Percentiles rank a stretch among this genome's conserved stretches.
These are phyloP conservation scores for Hymenoscyphus salicellus DNA, from an alignment of 2,329 filamentous ascomycete genomes.

Conservation along the genomic window DNA sequence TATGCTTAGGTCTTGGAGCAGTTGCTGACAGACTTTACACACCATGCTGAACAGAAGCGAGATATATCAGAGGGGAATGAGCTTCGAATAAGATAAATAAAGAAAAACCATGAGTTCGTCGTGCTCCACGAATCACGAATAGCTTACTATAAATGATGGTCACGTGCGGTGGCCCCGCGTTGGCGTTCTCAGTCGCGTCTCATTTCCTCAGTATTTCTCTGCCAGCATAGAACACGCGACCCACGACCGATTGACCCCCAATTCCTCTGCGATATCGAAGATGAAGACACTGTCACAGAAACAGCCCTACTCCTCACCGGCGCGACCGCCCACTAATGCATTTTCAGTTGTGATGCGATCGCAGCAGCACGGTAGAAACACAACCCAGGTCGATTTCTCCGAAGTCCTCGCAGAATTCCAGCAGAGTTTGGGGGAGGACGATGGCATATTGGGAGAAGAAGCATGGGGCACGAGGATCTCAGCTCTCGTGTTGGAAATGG, in stretches of 20 bases:
- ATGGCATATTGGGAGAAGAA: neutral
- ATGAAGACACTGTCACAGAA: neutral
- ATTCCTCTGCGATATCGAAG: neutral
- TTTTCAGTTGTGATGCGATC: slow-evolving; percentile 18
- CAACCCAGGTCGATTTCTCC: neutral
- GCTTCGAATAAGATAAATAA: too few relatives aligned
- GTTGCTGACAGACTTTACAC: too few relatives aligned
- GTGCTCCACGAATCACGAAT: too few relatives aligned
- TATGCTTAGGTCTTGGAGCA: too few relatives aligned
- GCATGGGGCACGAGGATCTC: slow-evolving; percentile 7
- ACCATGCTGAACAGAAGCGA: too few relatives aligned
- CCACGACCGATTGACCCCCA: neutral
- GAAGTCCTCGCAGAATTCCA: neutral
- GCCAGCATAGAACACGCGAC: neutral
- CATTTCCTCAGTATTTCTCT: too few relatives aligned
- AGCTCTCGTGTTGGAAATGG: neutral
- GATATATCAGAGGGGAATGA: too few relatives aligned
- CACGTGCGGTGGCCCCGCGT: too few relatives aligned
- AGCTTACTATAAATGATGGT: too few relatives aligned
- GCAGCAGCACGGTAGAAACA: neutral
- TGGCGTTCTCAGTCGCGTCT: too few relatives aligned
- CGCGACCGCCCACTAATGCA: slow-evolving; percentile 6
- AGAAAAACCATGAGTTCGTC: too few relatives aligned
- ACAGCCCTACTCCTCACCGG: neutral
- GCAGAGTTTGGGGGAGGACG: neutral